A percentile compares a stretch with the other conserved stretches of the same genome.
Evolutionary conservation across 306 rosid species (phyloP).

Genomic region (Acacia crassicarpa): DNA sequence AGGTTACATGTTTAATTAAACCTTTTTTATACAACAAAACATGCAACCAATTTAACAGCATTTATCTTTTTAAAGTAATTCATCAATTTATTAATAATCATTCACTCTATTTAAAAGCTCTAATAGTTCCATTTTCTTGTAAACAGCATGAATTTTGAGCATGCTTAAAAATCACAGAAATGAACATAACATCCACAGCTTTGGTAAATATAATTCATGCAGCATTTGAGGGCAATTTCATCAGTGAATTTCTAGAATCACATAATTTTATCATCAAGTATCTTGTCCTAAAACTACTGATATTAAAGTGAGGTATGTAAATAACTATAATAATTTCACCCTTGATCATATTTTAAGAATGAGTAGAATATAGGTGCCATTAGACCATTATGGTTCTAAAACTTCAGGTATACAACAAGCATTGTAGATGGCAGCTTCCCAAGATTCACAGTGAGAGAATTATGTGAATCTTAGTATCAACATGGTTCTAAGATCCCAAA

Average conservation of each 20-base stretch:
- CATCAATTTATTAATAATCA: not conserved
- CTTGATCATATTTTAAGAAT: not conserved
- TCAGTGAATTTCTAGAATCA: not conserved
- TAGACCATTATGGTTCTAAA: not conserved
- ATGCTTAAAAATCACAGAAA: not conserved
- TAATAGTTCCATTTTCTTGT: not conserved
- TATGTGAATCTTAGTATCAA: not conserved
- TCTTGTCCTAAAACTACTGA: not conserved
- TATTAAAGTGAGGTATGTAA: not conserved
- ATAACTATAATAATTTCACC: not conserved
- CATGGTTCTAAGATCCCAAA: not conserved
- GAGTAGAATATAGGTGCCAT: not conserved
- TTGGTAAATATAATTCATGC: constrained; percentile 1
- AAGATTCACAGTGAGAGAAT: not conserved
- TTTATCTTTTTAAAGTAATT: not conserved
- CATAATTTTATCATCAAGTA: not conserved
- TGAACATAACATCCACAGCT: not conserved
- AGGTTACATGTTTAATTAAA: too few species aligned
- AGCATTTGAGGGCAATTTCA: not conserved
- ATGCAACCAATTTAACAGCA: not conserved
- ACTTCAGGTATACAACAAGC: not conserved
- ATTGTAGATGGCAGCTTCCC: not conserved
- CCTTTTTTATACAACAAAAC: not conserved
- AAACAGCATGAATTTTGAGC: not conserved
- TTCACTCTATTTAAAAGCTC: not conserved